Percentiles rank a stretch among this genome's conserved stretches.
These are phyloP conservation scores for Liriodendron chinense DNA, from an alignment of 164 flowering plant species.

Conservation along the genomic window DNA sequence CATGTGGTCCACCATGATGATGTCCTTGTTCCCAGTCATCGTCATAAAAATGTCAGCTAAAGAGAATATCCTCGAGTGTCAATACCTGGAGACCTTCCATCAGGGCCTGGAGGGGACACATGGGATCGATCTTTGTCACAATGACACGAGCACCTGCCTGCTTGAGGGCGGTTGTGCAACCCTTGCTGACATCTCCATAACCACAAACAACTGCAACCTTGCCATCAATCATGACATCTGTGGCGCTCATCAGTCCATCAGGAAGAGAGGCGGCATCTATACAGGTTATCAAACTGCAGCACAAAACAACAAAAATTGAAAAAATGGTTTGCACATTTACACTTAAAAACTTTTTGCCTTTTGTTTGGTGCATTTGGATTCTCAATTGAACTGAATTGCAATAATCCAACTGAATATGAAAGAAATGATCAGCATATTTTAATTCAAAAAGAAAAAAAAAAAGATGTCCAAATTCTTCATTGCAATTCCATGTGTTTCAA, in stretches of 20 bases:
- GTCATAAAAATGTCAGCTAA: conserved; percentile 29
- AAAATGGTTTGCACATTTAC: too few relatives aligned
- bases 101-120: conserved; percentile 35
- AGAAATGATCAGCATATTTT: background rate
- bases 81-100: conserved; percentile 33
- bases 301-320: conserved; percentile 2
- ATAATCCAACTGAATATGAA: background rate
- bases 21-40: conserved; percentile 37
- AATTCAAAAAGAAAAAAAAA: too few relatives aligned
- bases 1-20: conserved; percentile 33
- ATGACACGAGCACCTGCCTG: conserved; percentile 27
- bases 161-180: conserved; percentile 25
- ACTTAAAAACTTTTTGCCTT: background rate
- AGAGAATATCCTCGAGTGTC: conserved; percentile 28
- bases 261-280: conserved; percentile 31
- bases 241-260: conserved; percentile 29
- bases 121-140: conserved; percentile 37
- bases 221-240: conserved; percentile 28
- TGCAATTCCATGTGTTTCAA: background rate
- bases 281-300: conserved; percentile 21
- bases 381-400: background rate
- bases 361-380: background rate
- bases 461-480: background rate
- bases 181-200: conserved; percentile 28
- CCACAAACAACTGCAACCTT: conserved; percentile 27